Conservation (phyloP, 331 rosid genomes). For the Malus hybrid region DNA sequence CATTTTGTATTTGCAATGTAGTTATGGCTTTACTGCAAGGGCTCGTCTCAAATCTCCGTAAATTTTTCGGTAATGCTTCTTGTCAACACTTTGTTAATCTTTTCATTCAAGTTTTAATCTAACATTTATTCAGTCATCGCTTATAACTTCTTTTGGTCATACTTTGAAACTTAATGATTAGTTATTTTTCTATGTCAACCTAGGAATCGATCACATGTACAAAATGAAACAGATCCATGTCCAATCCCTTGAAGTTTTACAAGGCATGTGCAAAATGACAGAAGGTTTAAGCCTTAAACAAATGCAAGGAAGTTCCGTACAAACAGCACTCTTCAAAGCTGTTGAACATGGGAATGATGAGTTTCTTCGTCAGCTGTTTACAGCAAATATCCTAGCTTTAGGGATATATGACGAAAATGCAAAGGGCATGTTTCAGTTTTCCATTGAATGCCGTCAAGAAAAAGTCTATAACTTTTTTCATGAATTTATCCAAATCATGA, state of each 20-base stretch:
- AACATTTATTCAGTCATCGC: not conserved
- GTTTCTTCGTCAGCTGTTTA: not conserved
- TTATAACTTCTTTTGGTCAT: not conserved
- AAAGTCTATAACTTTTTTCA: not conserved
- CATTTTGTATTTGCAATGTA: not conserved
- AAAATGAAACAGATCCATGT: not conserved
- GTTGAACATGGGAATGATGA: not conserved
- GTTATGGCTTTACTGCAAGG: not conserved
- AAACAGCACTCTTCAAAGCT: not conserved
- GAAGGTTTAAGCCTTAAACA: not conserved
- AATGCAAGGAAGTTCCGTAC: not conserved
- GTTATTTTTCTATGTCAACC: not conserved
- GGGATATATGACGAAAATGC: not conserved
- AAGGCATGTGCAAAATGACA: not conserved
- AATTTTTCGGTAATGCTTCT: not conserved
- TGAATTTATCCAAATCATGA: not conserved
- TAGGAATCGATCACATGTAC: not conserved
- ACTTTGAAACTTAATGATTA: not conserved
- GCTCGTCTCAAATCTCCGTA: not conserved
- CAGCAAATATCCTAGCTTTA: not conserved
- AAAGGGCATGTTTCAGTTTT: not conserved
- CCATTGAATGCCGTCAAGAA: not conserved
- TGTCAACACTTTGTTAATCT: not conserved
- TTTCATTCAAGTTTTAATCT: no score
- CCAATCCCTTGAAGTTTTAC: no score